Conservation (phyloP, 2,329 filamentous ascomycete species). For the Botrytis galanthina region DNA sequence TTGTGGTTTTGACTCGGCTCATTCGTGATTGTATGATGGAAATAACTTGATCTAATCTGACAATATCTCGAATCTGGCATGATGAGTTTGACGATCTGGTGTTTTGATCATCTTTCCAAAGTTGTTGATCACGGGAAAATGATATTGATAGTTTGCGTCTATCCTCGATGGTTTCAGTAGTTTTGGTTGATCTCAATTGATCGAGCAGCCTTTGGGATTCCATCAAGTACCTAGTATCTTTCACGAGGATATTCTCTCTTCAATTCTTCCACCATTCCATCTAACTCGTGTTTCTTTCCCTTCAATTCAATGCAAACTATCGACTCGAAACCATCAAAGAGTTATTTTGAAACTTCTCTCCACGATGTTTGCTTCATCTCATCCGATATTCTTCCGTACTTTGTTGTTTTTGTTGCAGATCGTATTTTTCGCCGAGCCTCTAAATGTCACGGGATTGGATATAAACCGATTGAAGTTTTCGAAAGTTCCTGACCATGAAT, state of each 20-base stretch:
- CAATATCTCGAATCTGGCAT: not conserved
- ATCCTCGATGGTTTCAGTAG: not conserved
- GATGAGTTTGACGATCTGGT: not conserved
- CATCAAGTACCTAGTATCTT: not conserved
- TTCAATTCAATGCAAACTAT: not conserved
- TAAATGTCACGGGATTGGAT: not conserved
- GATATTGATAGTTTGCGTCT: not conserved
- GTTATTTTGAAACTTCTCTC: not conserved
- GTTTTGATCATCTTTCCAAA: not conserved
- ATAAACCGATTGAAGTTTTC: not conserved
- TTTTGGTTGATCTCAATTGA: not conserved
- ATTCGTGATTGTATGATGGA: constrained; percentile 20
- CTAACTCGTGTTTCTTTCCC: not conserved
- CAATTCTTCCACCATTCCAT: not conserved
- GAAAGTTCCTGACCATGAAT: not conserved
- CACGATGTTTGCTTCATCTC: not conserved
- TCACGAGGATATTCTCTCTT: not conserved
- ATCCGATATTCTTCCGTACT: constrained; percentile 8
- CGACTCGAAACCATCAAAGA: not conserved
- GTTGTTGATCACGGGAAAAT: not conserved
- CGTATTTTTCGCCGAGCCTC: constrained; percentile 11
- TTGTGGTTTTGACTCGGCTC: constrained; percentile 24
- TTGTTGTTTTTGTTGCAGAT: constrained; percentile 13
- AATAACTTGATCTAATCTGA: constrained; percentile 25
- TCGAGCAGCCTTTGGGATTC: not conserved